Conservation (phyloP, 2,329 filamentous ascomycete species). For the Gliomastix tumulicola region DNA sequence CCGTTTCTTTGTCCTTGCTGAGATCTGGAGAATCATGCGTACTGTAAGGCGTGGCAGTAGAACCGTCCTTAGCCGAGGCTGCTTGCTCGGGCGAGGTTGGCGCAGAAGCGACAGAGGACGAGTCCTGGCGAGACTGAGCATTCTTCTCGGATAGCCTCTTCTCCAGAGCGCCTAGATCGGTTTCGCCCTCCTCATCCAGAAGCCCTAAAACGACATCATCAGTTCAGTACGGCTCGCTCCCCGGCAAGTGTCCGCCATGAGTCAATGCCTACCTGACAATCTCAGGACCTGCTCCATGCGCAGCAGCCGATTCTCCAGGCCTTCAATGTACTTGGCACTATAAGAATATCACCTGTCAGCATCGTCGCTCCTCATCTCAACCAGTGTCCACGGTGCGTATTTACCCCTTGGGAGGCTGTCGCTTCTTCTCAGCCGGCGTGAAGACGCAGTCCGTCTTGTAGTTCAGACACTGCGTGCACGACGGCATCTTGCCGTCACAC, state of each 20-base stretch:
- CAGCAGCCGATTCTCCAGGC: slow-evolving; percentile 87
- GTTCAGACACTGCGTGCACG: slow-evolving; percentile 93
- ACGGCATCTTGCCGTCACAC: slow-evolving; percentile 91
- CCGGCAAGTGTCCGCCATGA: too few relatives aligned
- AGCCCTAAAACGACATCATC: slow-evolving; percentile 58
- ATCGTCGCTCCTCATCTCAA: slow-evolving; percentile 3
- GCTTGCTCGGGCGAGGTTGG: slow-evolving; percentile 45
- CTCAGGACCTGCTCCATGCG: slow-evolving; percentile 90
- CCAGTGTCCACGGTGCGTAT: slow-evolving; percentile 12
- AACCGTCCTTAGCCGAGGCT: slow-evolving; percentile 32
- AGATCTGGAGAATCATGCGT: slow-evolving; percentile 47
- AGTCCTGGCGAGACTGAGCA: slow-evolving; percentile 42
- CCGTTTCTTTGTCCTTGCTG: slow-evolving; percentile 16
- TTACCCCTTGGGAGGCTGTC: slow-evolving; percentile 93
- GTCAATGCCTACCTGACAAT: slow-evolving; percentile 66
- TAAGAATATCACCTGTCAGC: slow-evolving; percentile 10
- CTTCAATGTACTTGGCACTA: slow-evolving; percentile 96
- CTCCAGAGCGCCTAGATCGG: slow-evolving; percentile 82
- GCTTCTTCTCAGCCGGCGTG: slow-evolving; percentile 98
- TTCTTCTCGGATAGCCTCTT: slow-evolving; percentile 60
- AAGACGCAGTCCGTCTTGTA: slow-evolving; percentile 98
- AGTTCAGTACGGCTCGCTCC: too few relatives aligned
- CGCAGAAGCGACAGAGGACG: slow-evolving; percentile 37
- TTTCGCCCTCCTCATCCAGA: slow-evolving; percentile 78
- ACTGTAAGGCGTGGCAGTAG: slow-evolving; percentile 42